These are phyloP conservation scores for Dorcoceras hygrometricum DNA, from an alignment of 257 asterid species.

Conservation along the genomic window DNA sequence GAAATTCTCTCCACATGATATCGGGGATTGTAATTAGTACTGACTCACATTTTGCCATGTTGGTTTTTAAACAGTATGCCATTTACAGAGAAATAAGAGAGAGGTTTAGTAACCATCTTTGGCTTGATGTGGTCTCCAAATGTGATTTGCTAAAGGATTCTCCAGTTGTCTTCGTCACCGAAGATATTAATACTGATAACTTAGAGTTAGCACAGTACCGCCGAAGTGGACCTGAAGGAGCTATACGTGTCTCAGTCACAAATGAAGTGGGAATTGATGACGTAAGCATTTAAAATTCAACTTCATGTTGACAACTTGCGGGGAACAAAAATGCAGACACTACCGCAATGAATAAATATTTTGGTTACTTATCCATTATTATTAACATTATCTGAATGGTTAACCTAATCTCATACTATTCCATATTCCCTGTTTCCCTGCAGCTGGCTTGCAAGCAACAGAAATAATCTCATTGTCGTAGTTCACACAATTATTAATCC, in stretches of 20 bases:
- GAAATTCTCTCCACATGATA: conserved; percentile 11
- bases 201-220: conserved; percentile 71
- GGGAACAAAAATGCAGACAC: background rate
- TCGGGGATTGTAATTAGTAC: background rate
- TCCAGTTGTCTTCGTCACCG: conserved; percentile 66
- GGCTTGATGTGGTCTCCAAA: conserved; percentile 95
- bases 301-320: conserved; percentile 19
- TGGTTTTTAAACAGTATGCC: conserved; percentile 49
- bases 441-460: too few species aligned
- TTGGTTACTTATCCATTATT: background rate
- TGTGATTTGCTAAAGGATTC: conserved; percentile 69
- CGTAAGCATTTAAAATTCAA: conserved; percentile 39
- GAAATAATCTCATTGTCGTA: too few species aligned
- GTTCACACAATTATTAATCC: background rate
- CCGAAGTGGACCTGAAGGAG: conserved; percentile 83
- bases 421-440: too few species aligned
- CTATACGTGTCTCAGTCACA: conserved; percentile 69
- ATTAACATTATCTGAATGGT: too few species aligned
- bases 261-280: conserved; percentile 63
- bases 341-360: background rate
- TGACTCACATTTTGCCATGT: conserved; percentile 11
- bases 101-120: conserved; percentile 79
- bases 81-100: conserved; percentile 83
- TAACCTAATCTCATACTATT: too few species aligned
- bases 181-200: conserved; percentile 52